A percentile compares a stretch with the other conserved stretches of the same genome.
Evolutionary conservation across 1,139 yeast genomes (phyloP).

Genomic region (Candida sp.): DNA sequence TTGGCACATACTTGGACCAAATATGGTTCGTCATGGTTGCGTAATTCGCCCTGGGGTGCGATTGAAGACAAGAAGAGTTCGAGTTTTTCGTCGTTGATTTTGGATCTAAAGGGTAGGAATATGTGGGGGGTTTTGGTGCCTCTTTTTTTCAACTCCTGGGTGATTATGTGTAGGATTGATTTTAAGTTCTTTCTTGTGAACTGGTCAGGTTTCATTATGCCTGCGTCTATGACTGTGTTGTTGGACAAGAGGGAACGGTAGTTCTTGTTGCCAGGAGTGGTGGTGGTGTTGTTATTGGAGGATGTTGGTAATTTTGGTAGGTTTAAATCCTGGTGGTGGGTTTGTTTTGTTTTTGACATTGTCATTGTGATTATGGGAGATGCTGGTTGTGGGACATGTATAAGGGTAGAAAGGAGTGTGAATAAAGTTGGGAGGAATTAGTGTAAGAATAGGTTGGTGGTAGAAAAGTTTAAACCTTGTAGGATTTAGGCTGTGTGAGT

Average conservation of each 20-base stretch:
- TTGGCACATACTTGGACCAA: constrained; percentile 40
- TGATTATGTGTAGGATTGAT: constrained; percentile 65
- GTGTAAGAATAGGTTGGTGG: background rate
- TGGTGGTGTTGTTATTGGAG: background rate
- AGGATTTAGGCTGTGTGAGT: background rate
- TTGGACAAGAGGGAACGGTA: background rate
- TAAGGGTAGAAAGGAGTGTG: background rate
- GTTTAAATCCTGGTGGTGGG: constrained; percentile 20
- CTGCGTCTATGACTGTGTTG: constrained; percentile 11
- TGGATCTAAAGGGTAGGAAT: constrained; percentile 72
- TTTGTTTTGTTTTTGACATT: background rate
- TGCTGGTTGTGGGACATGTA: too few relatives aligned
- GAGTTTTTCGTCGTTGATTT: constrained; percentile 59
- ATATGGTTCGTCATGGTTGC: constrained; percentile 27
- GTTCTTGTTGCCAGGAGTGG: background rate
- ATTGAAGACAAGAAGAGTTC: constrained; percentile 54
- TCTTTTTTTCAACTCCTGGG: constrained; percentile 62
- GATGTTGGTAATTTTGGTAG: constrained; percentile 25
- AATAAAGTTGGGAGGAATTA: background rate
- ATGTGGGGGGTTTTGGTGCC: constrained; percentile 67
- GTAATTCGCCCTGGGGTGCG: constrained; percentile 55
- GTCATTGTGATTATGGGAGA: too few relatives aligned
- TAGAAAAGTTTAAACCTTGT: background rate
- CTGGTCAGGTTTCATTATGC: constrained; percentile 31
- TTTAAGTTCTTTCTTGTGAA: constrained; percentile 68